Conservation (phyloP, 768 basidiomycete species). For the Boletus subcaerulescens region DNA sequence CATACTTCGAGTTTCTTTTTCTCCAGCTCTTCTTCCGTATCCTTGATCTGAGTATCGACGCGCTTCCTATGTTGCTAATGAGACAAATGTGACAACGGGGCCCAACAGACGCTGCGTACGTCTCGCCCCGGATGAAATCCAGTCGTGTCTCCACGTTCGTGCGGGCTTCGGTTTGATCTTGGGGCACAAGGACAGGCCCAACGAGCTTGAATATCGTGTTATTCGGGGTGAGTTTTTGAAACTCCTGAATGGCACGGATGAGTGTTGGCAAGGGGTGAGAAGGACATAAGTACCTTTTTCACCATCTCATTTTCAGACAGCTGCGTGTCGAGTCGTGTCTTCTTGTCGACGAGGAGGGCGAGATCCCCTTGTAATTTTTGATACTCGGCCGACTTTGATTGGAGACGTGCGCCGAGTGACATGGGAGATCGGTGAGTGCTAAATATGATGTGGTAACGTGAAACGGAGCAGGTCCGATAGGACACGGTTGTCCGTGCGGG, state of each 20-base stretch:
- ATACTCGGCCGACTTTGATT: constrained; percentile 69
- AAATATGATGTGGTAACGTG: constrained; percentile 9
- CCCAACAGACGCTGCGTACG: constrained; percentile 47
- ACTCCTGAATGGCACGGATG: constrained; percentile 58
- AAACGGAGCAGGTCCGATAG: background rate
- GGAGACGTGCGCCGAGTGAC: constrained; percentile 60
- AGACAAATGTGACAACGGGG: background rate
- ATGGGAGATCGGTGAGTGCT: constrained; percentile 30
- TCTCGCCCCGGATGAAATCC: constrained; percentile 84
- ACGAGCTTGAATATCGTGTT: constrained; percentile 89
- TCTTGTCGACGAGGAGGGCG: constrained; percentile 67
- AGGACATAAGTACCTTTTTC: constrained; percentile 58
- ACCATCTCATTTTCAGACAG: constrained; percentile 89
- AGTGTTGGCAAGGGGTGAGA: background rate
- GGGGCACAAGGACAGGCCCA: constrained; percentile 86
- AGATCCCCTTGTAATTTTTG: constrained; percentile 80
- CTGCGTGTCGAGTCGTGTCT: constrained; percentile 88
- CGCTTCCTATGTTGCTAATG: constrained; percentile 52
- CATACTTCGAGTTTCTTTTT: constrained; percentile 79
- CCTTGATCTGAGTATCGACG: constrained; percentile 78
- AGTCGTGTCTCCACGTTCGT: constrained; percentile 85
- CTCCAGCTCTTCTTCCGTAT: constrained; percentile 71
- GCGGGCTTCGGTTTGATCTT: constrained; percentile 86
- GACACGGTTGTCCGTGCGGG: constrained; percentile 9
- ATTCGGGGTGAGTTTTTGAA: constrained; percentile 63